Percentiles rank a stretch among this genome's conserved stretches.
Evolutionary conservation across 2,329 filamentous ascomycete genomes (phyloP).

Genomic region (Nannizzia gypsea): DNA sequence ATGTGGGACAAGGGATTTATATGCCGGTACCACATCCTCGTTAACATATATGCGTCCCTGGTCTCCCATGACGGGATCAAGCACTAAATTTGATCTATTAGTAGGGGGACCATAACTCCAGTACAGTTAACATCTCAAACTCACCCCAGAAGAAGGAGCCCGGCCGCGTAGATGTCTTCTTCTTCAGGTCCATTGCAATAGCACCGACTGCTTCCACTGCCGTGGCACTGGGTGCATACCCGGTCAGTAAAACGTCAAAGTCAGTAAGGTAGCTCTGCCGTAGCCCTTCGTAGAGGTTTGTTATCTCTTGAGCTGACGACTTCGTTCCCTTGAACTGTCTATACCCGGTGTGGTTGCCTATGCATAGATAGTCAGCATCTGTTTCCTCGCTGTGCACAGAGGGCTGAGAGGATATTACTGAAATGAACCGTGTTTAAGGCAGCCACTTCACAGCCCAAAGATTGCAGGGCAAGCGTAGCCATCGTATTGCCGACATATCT

Average conservation of each 20-base stretch:
- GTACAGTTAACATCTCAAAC: neutral
- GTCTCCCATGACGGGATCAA: slow-evolving; percentile 98
- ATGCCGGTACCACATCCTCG: slow-evolving; percentile 81
- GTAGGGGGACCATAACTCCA: neutral
- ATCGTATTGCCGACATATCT: slow-evolving; percentile 98
- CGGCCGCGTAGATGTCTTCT: slow-evolving; percentile 48
- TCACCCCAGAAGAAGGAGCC: slow-evolving; percentile 80
- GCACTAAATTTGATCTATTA: slow-evolving; percentile 39
- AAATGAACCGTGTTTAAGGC: slow-evolving; percentile 96
- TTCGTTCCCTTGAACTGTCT: slow-evolving; percentile 75
- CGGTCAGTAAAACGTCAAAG: slow-evolving; percentile 90
- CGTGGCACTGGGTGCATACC: slow-evolving; percentile 81
- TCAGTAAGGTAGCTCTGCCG: slow-evolving; percentile 71
- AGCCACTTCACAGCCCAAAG: slow-evolving; percentile 83
- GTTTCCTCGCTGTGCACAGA: neutral
- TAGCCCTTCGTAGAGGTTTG: slow-evolving; percentile 71
- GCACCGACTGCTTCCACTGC: slow-evolving; percentile 72
- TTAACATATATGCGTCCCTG: slow-evolving; percentile 85
- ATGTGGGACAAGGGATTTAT: slow-evolving; percentile 64
- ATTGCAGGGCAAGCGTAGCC: slow-evolving; percentile 87
- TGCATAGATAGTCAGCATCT: neutral
- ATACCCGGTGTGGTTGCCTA: slow-evolving; percentile 94
- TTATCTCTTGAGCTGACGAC: slow-evolving; percentile 69
- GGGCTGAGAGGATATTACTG: slow-evolving; percentile 48
- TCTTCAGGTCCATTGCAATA: slow-evolving; percentile 70